These are phyloP conservation scores for Melaleuca alternifolia DNA, from an alignment of 345 rosid genomes.

Conservation along the genomic window DNA sequence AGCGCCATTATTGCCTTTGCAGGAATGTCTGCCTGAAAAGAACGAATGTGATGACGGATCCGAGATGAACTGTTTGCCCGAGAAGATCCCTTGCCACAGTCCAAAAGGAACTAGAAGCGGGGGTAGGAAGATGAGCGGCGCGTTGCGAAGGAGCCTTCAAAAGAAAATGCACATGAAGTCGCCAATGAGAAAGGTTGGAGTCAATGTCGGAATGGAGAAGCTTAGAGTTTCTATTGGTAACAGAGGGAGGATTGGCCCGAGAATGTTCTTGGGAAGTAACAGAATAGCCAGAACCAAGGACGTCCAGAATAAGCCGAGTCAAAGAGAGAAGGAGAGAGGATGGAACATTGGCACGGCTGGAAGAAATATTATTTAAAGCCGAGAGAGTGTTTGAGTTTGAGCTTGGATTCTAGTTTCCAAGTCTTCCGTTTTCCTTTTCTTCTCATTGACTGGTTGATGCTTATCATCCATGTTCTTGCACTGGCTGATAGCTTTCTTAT, in stretches of 20 bases:
- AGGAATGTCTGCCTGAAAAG: constrained; percentile 10
- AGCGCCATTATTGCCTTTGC: constrained; percentile 12
- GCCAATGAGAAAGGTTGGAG: constrained; percentile 55
- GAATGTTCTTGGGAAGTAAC: constrained; percentile 45
- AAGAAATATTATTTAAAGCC: constrained; percentile 16
- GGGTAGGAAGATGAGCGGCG: constrained; percentile 42
- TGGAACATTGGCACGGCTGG: constrained; percentile 40
- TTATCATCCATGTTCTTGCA: not conserved
- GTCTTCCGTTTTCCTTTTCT: not conserved
- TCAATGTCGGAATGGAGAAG: constrained; percentile 79
- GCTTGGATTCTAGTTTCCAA: not conserved
- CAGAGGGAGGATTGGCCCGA: constrained; percentile 59
- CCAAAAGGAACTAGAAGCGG: constrained; percentile 40
- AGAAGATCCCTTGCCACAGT: constrained; percentile 37
- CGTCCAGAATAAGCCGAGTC: constrained; percentile 38
- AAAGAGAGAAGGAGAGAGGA: constrained; percentile 69
- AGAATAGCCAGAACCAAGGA: constrained; percentile 52
- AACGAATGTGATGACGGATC: constrained; percentile 27
- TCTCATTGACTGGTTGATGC: not conserved
- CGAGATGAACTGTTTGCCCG: constrained; percentile 19
- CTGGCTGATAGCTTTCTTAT: not conserved
- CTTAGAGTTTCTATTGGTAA: constrained; percentile 81
- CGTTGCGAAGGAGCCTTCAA: constrained; percentile 62
- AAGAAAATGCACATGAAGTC: constrained; percentile 50
- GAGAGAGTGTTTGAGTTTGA: not conserved